A percentile compares a stretch with the other conserved stretches of the same genome.
Evolutionary conservation across 2,329 filamentous ascomycete species (phyloP).

Genomic region (Arachnomyces sp.): DNA sequence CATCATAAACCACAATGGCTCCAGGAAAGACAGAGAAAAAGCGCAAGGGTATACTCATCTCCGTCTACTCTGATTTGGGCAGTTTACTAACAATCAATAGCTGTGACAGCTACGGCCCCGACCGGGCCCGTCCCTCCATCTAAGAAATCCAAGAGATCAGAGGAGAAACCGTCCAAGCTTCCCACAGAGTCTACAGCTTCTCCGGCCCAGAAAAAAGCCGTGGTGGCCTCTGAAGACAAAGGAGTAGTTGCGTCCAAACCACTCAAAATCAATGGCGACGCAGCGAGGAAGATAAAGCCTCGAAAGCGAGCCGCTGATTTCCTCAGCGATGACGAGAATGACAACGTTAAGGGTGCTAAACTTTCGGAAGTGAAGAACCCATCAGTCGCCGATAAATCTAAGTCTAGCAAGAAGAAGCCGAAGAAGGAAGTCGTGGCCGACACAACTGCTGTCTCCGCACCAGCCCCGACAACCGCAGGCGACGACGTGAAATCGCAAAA

Average conservation of each 20-base stretch:
- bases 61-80: conserved; percentile 11
- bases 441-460: conserved; percentile 27
- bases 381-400: conserved; percentile 12
- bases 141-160: conserved; percentile 53
- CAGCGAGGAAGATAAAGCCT: conserved; percentile 31
- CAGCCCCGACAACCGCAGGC: conserved; percentile 29
- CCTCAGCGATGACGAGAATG: conserved; percentile 36
- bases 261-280: conserved; percentile 26
- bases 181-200: conserved; percentile 23
- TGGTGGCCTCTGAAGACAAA: conserved; percentile 12
- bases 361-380: conserved; percentile 12
- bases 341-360: conserved; percentile 18
- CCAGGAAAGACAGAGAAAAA: conserved; percentile 49
- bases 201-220: conserved; percentile 26
- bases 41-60: conserved; percentile 42
- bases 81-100: conserved; percentile 8
- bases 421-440: conserved; percentile 41
- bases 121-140: conserved; percentile 42
- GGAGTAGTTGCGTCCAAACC: conserved; percentile 14
- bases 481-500: conserved; percentile 21
- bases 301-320: conserved; percentile 44
- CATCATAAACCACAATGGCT: conserved; percentile 37
- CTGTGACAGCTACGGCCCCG: conserved; percentile 28
- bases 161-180: conserved; percentile 24
- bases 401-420: conserved; percentile 35